Conservation (phyloP, 2,329 filamentous ascomycete species). For the Cladophialophora yegresii region DNA sequence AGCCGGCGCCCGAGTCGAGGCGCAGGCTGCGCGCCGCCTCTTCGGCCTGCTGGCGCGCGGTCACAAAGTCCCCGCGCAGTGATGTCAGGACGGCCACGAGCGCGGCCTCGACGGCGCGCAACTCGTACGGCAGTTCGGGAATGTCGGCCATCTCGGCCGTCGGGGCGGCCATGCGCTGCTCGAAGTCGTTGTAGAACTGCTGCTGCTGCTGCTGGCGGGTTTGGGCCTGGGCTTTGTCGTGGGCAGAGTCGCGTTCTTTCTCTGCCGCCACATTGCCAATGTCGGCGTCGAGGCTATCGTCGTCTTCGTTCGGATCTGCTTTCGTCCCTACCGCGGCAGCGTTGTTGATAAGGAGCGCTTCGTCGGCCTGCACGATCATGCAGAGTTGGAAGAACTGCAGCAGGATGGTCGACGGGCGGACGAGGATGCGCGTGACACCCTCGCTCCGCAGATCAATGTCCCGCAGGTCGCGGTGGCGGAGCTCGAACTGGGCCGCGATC, state of each 20-base stretch:
- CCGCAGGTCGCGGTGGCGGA: conserved; percentile 41
- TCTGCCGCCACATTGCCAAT: conserved; percentile 22
- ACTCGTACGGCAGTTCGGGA: conserved; percentile 40
- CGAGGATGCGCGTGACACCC: conserved; percentile 42
- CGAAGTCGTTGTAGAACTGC: conserved; percentile 37
- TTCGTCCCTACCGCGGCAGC: background rate
- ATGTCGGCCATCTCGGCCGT: conserved; percentile 30
- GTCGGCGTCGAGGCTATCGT: background rate
- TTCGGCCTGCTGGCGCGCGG: conserved; percentile 17
- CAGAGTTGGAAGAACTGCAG: conserved; percentile 44
- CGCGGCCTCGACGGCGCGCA: conserved; percentile 43
- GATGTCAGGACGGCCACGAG: conserved; percentile 41
- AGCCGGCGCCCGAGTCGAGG: conserved; percentile 27
- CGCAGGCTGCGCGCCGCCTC: conserved; percentile 24
- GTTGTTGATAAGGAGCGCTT: conserved; percentile 39
- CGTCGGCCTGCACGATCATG: conserved; percentile 42
- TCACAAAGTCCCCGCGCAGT: conserved; percentile 39
- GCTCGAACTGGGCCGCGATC: conserved; percentile 29
- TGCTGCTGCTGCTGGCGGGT: background rate
- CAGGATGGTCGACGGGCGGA: conserved; percentile 41
- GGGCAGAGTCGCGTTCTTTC: background rate
- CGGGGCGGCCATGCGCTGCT: conserved; percentile 34
- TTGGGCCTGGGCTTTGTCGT: conserved; percentile 33
- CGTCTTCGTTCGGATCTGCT: background rate
- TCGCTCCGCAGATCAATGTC: conserved; percentile 42